Conservation (phyloP, 2,329 filamentous ascomycete species). For the Onygenales sp. region DNA sequence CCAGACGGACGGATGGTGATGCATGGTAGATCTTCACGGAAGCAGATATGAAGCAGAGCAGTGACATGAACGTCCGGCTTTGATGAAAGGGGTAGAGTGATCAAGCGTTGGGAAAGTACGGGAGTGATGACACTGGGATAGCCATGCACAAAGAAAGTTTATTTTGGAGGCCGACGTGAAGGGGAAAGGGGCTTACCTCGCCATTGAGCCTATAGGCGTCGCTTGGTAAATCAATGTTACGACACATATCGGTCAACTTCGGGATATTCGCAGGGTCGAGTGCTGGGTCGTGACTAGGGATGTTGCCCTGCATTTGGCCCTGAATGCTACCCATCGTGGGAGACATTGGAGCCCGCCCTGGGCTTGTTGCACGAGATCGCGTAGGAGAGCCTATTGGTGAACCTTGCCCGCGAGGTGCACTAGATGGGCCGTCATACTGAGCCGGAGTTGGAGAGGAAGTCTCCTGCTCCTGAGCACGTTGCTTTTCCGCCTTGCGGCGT, state of each 20-base stretch:
- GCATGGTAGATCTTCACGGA: neutral
- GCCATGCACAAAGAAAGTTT: too few relatives aligned
- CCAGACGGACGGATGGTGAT: neutral
- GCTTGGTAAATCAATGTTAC: constrained; percentile 7
- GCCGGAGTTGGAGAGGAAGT: neutral
- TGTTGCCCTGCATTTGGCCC: neutral
- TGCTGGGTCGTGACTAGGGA: constrained; percentile 5
- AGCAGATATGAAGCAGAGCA: too few relatives aligned
- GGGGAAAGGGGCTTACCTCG: neutral
- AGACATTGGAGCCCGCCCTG: neutral
- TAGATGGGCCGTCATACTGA: constrained; percentile 7
- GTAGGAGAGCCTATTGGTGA: constrained; percentile 2
- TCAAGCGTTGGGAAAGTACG: neutral
- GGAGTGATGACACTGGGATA: neutral
- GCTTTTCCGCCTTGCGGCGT: constrained; percentile 1
- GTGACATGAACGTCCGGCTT: neutral
- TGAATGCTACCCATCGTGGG: neutral
- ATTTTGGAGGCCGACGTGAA: neutral
- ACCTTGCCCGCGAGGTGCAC: neutral
- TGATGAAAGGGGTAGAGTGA: neutral
- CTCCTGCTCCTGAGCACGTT: neutral
- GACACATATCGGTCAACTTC: constrained; percentile 7
- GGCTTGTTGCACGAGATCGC: neutral
- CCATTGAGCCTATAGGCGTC: constrained; percentile 1
- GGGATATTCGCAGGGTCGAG: neutral